Evolutionary conservation across 805 yeast genomes (phyloP), one percentile per base, ranked within the genome.

Genomic region (Clavispora carvajalis): DNA sequence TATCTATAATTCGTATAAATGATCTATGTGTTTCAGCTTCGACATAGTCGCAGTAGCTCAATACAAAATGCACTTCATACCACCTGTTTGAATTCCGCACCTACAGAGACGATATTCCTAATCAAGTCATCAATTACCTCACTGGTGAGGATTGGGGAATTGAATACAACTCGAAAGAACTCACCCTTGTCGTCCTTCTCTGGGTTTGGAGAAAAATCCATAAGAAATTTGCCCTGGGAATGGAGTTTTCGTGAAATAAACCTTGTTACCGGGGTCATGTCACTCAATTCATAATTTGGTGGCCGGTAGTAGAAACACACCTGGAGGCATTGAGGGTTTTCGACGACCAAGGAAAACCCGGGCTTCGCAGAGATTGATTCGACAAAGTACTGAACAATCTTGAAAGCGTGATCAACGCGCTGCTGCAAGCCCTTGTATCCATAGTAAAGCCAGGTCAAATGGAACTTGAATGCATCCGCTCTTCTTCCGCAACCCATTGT

Each of bases 401-500:
- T 71, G 54, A 68, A 82, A 0, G 95, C 91, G 54, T 85, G 90
- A 52, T 86, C 84, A 5, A 87, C 73, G 31, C 95, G 67, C 35
- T 67, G 56, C 23, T 64, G 78, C 51, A 80, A 83, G 1, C 95
- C 95, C 26, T 59, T 51, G 3, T 65, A 60, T 3, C 95, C 95
- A 52, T 81, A 87, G 67, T 82, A 87, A 43, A 81, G 66, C 95
- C 95, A 86, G 1, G 85, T 79, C 56, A 87, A 58, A 58, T 82
- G 86, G 53, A 87, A 69, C 61, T 86, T 86, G 58, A 86, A 65
- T 3, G 91, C 76, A 58, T 87, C 95, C 0, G 93, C 79, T 40
- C 95, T 73, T 50, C 95, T 76, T 11, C 95, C 95, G 58, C 95
- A 86, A 7, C 95, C 95, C 90, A 87, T 81, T 2, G 95, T 87